These are phyloP conservation scores for Candida palmyrensis DNA, from an alignment of 805 yeast genomes.

Conservation along the genomic window DNA sequence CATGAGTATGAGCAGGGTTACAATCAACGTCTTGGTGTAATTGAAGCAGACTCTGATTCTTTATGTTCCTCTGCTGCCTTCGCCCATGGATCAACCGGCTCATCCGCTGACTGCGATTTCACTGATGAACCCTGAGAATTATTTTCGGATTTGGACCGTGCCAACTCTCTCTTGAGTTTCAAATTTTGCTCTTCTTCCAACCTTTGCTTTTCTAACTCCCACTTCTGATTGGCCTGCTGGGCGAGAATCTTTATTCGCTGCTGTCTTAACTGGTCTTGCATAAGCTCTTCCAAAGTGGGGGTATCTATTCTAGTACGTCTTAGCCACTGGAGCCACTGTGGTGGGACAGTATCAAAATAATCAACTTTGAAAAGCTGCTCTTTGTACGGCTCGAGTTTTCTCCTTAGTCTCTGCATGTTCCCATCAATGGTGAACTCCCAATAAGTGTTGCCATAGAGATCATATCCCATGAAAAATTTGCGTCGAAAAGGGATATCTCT, in stretches of 20 bases:
- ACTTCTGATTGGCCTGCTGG: conserved; percentile 39
- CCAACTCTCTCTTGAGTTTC: conserved; percentile 27
- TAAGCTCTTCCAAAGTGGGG: conserved; percentile 62
- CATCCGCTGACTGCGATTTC: background rate
- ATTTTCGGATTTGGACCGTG: conserved; percentile 19
- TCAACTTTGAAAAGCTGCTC: conserved; percentile 48
- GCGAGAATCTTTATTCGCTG: conserved; percentile 47
- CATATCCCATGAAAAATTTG: conserved; percentile 69
- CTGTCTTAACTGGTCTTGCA: conserved; percentile 53
- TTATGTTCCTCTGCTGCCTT: conserved; percentile 13
- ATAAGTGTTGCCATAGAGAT: conserved; percentile 77
- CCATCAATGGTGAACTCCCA: conserved; percentile 71
- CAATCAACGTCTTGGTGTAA: conserved; percentile 32
- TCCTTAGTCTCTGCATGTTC: conserved; percentile 48
- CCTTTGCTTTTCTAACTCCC: conserved; percentile 31
- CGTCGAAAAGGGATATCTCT: conserved; percentile 64
- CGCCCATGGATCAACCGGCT: conserved; percentile 5
- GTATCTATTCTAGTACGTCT: conserved; percentile 53
- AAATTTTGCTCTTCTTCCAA: conserved; percentile 27
- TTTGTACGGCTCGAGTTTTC: conserved; percentile 56
- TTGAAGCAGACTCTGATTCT: conserved; percentile 26
- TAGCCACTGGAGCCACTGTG: conserved; percentile 83
- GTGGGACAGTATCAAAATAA: conserved; percentile 53
- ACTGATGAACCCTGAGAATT: too few relatives aligned
- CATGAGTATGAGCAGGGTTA: too few relatives aligned